These are phyloP conservation scores for Camelina neglecta DNA, from an alignment of 345 rosid genomes.

Conservation along the genomic window DNA sequence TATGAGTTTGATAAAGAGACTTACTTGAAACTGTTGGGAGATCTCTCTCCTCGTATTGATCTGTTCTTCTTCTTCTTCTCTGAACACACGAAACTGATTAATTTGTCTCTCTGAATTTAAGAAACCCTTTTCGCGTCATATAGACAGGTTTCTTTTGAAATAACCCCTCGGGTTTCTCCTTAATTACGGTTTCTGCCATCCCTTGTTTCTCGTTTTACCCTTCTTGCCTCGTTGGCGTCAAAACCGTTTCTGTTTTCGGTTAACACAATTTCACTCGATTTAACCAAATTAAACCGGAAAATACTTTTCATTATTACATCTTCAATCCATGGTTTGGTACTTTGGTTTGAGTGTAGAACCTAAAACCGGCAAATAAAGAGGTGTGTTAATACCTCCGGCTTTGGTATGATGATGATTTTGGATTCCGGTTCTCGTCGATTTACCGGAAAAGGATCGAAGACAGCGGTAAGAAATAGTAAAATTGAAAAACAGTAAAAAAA, in stretches of 20 bases:
- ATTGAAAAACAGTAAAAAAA: slow-evolving; percentile 19
- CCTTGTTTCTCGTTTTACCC: slow-evolving; percentile 38
- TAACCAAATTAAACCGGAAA: slow-evolving; percentile 1
- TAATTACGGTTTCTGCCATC: slow-evolving; percentile 35
- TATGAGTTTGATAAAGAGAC: slow-evolving; percentile 24
- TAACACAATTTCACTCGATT: background rate
- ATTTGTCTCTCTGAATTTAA: slow-evolving; percentile 43
- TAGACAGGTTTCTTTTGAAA: slow-evolving; percentile 28
- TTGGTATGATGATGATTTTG: background rate
- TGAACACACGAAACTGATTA: slow-evolving; percentile 41
- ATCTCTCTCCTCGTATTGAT: slow-evolving; percentile 20
- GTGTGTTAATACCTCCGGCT: background rate
- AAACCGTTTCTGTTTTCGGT: slow-evolving; percentile 42
- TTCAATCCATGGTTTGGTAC: background rate
- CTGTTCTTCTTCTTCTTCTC: slow-evolving; percentile 39
- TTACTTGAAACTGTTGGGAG: slow-evolving; percentile 33
- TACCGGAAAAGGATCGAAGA: slow-evolving; percentile 7
- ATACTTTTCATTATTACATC: background rate
- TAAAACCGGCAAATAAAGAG: background rate
- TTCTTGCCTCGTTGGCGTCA: slow-evolving; percentile 41
- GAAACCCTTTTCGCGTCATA: slow-evolving; percentile 38
- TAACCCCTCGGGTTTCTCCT: background rate
- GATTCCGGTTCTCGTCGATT: background rate
- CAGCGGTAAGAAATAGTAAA: slow-evolving; percentile 4
- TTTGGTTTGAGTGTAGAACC: background rate